Conservation (phyloP, 768 basidiomycete genomes). For the Leccinum fibrillosum region DNA sequence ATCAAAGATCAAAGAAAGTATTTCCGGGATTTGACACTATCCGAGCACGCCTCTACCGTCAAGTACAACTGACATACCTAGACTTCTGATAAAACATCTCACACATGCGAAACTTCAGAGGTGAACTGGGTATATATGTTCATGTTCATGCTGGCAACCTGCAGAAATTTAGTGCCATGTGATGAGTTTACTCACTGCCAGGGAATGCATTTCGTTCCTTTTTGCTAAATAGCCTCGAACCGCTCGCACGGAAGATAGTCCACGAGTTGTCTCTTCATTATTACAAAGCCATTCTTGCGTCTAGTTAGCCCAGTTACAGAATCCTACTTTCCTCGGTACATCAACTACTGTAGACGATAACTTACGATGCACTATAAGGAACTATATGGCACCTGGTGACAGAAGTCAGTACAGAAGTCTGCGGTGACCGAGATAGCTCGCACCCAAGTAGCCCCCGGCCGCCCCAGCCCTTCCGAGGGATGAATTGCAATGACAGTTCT, state of each 20-base stretch:
- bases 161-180: neutral
- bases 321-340: neutral
- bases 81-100: conserved; percentile 42
- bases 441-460: conserved; percentile 84
- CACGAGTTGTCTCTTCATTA: neutral
- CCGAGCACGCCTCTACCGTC: conserved; percentile 43
- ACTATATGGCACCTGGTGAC: conserved; percentile 57
- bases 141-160: conserved; percentile 2
- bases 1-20: neutral
- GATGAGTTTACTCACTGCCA: neutral
- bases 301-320: neutral
- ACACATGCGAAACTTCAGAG: conserved; percentile 27
- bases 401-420: conserved; percentile 2
- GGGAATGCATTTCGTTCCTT: neutral
- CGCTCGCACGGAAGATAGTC: neutral
- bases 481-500: conserved; percentile 51
- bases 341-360: neutral
- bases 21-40: neutral
- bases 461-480: conserved; percentile 78
- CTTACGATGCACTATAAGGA: conserved; percentile 36
- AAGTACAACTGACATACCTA: conserved; percentile 41
- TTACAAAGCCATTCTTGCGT: neutral
- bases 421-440: conserved; percentile 18
- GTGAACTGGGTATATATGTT: conserved; percentile 30
- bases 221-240: neutral